Evolutionary conservation across 257 asterid genomes (phyloP).

Genomic region (Dorcoceras hygrometricum): DNA sequence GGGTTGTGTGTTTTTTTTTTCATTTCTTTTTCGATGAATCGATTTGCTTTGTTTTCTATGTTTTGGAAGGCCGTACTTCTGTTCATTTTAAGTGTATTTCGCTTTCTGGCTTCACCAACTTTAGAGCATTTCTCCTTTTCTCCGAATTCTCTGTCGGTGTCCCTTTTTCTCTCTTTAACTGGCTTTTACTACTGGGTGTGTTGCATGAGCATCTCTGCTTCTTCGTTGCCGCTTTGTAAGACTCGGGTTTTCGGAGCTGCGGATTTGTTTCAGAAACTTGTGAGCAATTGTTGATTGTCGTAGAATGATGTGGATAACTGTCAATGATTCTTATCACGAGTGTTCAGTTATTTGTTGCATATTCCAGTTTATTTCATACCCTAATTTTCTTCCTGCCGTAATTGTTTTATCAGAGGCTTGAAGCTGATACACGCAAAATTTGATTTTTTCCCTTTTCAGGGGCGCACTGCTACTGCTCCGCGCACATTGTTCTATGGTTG

Average conservation of each 20-base stretch:
- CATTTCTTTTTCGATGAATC: no score
- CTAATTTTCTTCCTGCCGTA: neutral
- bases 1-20: constrained; percentile 22
- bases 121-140: constrained; percentile 11
- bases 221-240: constrained; percentile 3
- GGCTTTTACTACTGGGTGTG: constrained; percentile 20
- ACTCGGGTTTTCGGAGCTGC: constrained; percentile 8
- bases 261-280: constrained; percentile 7
- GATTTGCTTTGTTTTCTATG: constrained; percentile 38
- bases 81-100: constrained; percentile 20
- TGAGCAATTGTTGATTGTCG: constrained; percentile 16
- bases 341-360: neutral
- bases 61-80: constrained; percentile 27
- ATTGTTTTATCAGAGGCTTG: neutral
- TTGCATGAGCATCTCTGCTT: constrained; percentile 4
- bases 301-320: constrained; percentile 18
- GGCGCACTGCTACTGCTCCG: neutral
- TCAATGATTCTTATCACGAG: neutral
- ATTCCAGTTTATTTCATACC: neutral
- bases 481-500: neutral
- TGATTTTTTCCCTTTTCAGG: neutral
- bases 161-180: constrained; percentile 4
- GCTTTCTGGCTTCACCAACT: constrained; percentile 11
- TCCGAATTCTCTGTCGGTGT: neutral
- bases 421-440: neutral